Evolutionary conservation across 495 filamentous ascomycete genomes (phyloP).

Genomic region (Trichoderma asperelloides): DNA sequence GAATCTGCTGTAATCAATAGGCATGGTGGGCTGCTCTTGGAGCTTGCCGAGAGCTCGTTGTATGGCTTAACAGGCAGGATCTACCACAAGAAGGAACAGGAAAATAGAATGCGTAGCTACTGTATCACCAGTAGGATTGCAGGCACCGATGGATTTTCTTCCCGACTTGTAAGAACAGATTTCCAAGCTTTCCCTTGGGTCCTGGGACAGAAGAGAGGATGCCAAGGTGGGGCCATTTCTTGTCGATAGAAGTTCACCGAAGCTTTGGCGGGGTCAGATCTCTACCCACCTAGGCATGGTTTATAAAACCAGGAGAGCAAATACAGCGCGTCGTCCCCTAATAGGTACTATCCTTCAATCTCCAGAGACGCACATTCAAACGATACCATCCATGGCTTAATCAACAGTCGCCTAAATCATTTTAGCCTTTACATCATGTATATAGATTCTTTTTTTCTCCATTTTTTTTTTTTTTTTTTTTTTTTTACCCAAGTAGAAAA

Average conservation of each 20-base stretch:
- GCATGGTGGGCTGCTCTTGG: constrained; percentile 47
- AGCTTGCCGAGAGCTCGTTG: background rate
- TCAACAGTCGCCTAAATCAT: no score
- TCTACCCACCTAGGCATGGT: background rate
- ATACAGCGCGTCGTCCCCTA: no score
- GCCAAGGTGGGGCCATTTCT: background rate
- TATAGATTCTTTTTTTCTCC: no score
- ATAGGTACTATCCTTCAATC: no score
- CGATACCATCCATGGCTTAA: no score
- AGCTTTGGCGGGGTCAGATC: background rate
- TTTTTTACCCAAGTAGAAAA: no score
- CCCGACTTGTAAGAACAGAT: background rate
- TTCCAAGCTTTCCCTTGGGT: background rate
- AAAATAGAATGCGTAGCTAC: background rate
- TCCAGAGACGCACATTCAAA: no score
- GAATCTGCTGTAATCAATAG: constrained; percentile 94
- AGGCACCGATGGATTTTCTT: no score
- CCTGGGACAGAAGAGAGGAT: background rate
- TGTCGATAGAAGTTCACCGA: constrained; percentile 2
- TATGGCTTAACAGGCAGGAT: background rate
- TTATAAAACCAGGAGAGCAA: background rate
- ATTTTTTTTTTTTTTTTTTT: no score
- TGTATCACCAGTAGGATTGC: no score
- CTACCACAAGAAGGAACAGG: background rate
- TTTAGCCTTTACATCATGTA: no score